Evolutionary conservation across 805 yeast species (phyloP).

Genomic region (Metschnikowia rubicola): DNA sequence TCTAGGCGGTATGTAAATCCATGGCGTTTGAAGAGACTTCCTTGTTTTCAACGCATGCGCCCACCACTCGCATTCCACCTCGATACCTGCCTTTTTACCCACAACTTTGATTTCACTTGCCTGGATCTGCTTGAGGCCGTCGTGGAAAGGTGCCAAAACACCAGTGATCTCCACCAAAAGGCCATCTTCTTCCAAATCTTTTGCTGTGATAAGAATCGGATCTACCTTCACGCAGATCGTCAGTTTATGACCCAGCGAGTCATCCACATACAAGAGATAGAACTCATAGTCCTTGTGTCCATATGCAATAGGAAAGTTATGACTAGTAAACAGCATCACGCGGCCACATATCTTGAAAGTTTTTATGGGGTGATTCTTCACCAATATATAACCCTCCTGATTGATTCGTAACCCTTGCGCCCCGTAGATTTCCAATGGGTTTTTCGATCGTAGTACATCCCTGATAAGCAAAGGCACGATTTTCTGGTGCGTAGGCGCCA

Average conservation of each 20-base stretch:
- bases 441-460: constrained; percentile 24
- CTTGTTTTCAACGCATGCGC: constrained; percentile 21
- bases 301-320: neutral
- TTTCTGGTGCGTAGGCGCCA: constrained; percentile 24
- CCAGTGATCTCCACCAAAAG: constrained; percentile 26
- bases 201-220: constrained; percentile 14
- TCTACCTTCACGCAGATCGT: constrained; percentile 22
- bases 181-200: constrained; percentile 19
- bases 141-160: constrained; percentile 8
- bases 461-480: constrained; percentile 26
- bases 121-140: constrained; percentile 7
- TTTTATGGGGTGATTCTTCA: constrained; percentile 35
- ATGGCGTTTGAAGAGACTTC: constrained; percentile 20
- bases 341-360: constrained; percentile 26
- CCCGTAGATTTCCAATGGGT: constrained; percentile 16
- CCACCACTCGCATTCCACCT: constrained; percentile 31
- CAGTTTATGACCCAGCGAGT: constrained; percentile 31
- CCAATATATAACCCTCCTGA: constrained; percentile 14
- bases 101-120: constrained; percentile 11
- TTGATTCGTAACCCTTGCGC: constrained; percentile 14
- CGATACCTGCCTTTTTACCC: constrained; percentile 20
- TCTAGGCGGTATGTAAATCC: constrained; percentile 21
- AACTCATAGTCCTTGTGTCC: constrained; percentile 7
- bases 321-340: constrained; percentile 15
- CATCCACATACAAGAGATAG: constrained; percentile 29